A percentile compares a stretch with the other conserved stretches of the same genome.
Conservation (phyloP, 352 stramenopile species). For the Salisapilia sapeloensis region DNA sequence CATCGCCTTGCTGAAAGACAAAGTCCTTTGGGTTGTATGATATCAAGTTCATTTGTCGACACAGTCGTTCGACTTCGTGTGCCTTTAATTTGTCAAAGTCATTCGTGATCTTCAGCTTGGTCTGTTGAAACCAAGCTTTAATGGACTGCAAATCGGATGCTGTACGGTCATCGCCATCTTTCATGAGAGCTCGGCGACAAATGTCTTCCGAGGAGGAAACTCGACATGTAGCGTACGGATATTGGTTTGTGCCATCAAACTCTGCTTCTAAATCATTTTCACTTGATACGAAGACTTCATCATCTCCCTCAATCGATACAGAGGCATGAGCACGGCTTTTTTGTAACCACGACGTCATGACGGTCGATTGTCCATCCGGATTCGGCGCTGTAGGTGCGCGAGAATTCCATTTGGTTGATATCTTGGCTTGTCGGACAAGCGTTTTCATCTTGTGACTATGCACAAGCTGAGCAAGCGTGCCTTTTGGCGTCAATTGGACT, state of each 20-base stretch:
- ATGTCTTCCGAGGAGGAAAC: constrained; percentile 52
- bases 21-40: constrained; percentile 28
- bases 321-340: constrained; percentile 10
- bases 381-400: neutral
- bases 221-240: constrained; percentile 6
- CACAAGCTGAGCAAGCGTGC: constrained; percentile 26
- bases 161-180: constrained; percentile 31
- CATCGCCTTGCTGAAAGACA: constrained; percentile 49
- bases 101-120: constrained; percentile 55
- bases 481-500: no score
- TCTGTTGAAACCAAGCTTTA: constrained; percentile 58
- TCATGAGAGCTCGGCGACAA: constrained; percentile 31
- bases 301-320: constrained; percentile 3
- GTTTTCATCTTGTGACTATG: constrained; percentile 38
- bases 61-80: constrained; percentile 38
- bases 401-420: constrained; percentile 8
- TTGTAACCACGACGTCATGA: constrained; percentile 53
- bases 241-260: constrained; percentile 9
- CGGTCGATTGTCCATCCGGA: constrained; percentile 15
- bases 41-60: constrained; percentile 31
- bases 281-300: constrained; percentile 1
- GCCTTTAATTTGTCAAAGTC: constrained; percentile 47
- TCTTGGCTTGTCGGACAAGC: constrained; percentile 30
- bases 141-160: constrained; percentile 37
- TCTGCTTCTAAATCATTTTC: neutral